These are phyloP conservation scores for Panellus pusillus DNA, from an alignment of 768 basidiomycete species.

Conservation along the genomic window DNA sequence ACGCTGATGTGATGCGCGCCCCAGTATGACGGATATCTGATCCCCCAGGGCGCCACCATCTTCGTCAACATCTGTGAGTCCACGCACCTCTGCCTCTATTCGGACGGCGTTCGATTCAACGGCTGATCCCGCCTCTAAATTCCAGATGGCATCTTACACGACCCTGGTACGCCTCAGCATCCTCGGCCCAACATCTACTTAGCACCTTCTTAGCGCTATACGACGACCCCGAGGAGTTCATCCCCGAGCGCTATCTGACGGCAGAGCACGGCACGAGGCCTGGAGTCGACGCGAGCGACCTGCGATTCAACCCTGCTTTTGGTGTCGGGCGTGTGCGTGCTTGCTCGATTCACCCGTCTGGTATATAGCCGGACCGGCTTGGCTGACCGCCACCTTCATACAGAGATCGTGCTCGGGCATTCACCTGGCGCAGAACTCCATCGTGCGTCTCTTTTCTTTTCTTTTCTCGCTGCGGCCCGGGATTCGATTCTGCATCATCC, in stretches of 20 bases:
- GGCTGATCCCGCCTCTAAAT: background rate
- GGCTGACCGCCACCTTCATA: background rate
- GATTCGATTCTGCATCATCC: no score
- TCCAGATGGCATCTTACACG: background rate
- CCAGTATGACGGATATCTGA: slow-evolving; percentile 2
- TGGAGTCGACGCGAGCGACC: background rate
- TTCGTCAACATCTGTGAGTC: slow-evolving; percentile 7
- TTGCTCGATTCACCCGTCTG: no score
- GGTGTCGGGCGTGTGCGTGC: background rate
- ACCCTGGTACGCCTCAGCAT: background rate
- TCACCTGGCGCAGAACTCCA: no score
- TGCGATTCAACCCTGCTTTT: background rate
- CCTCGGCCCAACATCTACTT: no score
- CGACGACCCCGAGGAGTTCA: background rate
- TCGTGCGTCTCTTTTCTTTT: no score
- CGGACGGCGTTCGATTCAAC: no score
- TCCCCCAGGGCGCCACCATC: background rate
- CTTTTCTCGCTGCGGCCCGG: no score
- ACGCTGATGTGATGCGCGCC: background rate
- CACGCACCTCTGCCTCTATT: background rate
- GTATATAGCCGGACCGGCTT: background rate
- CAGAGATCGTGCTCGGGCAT: no score
- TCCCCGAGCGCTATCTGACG: background rate
- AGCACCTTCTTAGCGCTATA: background rate
- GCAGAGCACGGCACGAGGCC: background rate